Base-by-base conservation (phyloP, 2,329 filamentous ascomycete genomes). In the Colletotrichum sp. region DNA sequence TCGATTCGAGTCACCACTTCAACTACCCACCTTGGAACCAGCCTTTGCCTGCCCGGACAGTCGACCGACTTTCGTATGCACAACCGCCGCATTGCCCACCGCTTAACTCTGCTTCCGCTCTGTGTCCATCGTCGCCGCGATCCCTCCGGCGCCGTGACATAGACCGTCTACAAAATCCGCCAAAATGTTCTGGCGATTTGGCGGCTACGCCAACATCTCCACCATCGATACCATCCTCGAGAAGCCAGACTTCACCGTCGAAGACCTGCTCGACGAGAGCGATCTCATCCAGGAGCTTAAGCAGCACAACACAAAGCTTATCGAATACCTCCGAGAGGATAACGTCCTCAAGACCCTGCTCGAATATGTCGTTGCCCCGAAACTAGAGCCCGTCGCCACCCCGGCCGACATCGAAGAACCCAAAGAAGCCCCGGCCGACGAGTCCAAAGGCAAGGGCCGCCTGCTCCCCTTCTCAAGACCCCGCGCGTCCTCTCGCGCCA, bases 101-200 rank as follows among this genome's bases (percentile, higher is more conserved):
- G 28, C 6, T 32, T 56, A 30, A 70, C 32, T 55, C 30, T 58
- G 39, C 32, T 65, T 16, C 36, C 61, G 71, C 25, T 66, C 66
- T 62, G 71, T 75, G 71, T 71, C 71, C 36, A 76, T 60, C 72
- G 72, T 56, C 66, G 67, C 48, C 66, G 71, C 56, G 64, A 73
- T 43, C 58, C 60, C 32, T 65, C 72, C 56, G 79, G 79, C 75
- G 81, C 82, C 71, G 79, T 82, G 77, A 81, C 79, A 70, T 81
- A 81, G 77, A 64, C 22, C 66, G 43, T 48, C 61, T 27, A 27
- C 27, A 65, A 75, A 61, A 70, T 48, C 81, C 81, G 84, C 83
- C 93, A 96, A 86, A 89, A 99, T 99, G 97, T 99, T 99, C 88
- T 99, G 97, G 97, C 94, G 96, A 88, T 99, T 98, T 91, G 96